phyloP scores from a whole-genome alignment of 257 asterid genomes.

The Cynanchum wilfordii region DNA sequence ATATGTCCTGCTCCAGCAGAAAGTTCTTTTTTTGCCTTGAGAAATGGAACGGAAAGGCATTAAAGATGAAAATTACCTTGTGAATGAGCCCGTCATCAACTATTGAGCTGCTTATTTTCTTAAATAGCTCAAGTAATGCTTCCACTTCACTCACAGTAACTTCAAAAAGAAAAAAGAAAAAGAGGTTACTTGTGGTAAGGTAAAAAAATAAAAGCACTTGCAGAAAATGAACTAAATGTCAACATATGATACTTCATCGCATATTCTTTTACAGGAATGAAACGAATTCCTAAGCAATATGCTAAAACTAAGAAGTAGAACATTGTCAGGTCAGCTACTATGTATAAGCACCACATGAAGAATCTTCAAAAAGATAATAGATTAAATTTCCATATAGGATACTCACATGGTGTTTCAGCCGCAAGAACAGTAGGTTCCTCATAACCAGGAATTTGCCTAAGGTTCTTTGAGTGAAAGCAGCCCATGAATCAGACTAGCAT shows the following conservation, averaged over 20 bases:
- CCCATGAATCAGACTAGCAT: conserved; percentile 46
- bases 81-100: conserved; percentile 82
- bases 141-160: conserved; percentile 90
- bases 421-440: conserved; percentile 84
- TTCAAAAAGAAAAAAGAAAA: conserved; percentile 21
- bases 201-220: not conserved
- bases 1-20: not conserved
- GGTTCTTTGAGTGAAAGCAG: conserved; percentile 54
- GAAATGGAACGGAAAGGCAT: not conserved
- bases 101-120: conserved; percentile 82
- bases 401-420: conserved; percentile 90
- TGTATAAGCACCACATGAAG: not conserved
- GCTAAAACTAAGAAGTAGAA: not conserved
- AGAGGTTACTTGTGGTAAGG: not conserved
- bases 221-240: not conserved
- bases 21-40: not conserved
- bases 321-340: not conserved
- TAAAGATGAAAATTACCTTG: conserved; percentile 45
- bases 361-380: not conserved
- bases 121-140: conserved; percentile 67
- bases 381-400: conserved; percentile 12
- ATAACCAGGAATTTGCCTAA: conserved; percentile 50
- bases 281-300: not conserved
- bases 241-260: not conserved
- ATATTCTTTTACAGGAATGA: not conserved